Base-by-base conservation (phyloP, 1,284 basidiomycete genomes). In the Exobasidium cylindrosporum region DNA sequence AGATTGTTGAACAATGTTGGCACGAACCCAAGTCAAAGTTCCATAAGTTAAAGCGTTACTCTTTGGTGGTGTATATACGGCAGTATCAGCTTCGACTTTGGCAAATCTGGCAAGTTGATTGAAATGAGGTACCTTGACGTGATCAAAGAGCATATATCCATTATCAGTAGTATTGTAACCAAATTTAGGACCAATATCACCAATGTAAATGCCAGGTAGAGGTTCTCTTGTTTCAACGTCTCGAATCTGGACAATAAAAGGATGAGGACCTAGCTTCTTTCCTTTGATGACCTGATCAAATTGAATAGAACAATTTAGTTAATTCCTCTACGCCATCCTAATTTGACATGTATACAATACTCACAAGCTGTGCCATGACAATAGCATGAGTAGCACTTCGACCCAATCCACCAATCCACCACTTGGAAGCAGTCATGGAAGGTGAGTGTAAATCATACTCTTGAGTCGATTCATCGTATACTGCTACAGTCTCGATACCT, bases 361-460 rank as follows among this genome's bases (percentile, higher is more conserved):
- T 40, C 35, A 78, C 74, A 23, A 82, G 74, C 64, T 81, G 81
- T 1, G 81, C 80, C 81, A 81, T 81, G 43, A 82, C 80, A 54
- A 81, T 74, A 13, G 80, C 78, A 56, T 81, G 80, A 60, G 78
- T 76, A 0, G 81, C 81, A 11, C 79, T 70, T 6, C 80, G 64
- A 1, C 81, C 81, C 2, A 81, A 70, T 52, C 80, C 57, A 49
- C 81, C 79, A 55, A 79, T 79, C 77, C 80, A 81, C 73, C 73
- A 75, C 61, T 75, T 75, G 66, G 64, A 65, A 28, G 72, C 67
- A 35, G 69, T 72, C 52, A 75, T 59, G 23, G 62, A 64, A 14
- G 73, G 73, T 40, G 59, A 63, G 67, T 75, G 65, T 21, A 75
- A 62, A 47, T 67, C 70, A 62, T 70, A 75, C 58, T 72, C 68